Evolutionary conservation across 805 yeast genomes (phyloP), one percentile per base, ranked within the genome.

Genomic region (Saccharomycopsis malanga): DNA sequence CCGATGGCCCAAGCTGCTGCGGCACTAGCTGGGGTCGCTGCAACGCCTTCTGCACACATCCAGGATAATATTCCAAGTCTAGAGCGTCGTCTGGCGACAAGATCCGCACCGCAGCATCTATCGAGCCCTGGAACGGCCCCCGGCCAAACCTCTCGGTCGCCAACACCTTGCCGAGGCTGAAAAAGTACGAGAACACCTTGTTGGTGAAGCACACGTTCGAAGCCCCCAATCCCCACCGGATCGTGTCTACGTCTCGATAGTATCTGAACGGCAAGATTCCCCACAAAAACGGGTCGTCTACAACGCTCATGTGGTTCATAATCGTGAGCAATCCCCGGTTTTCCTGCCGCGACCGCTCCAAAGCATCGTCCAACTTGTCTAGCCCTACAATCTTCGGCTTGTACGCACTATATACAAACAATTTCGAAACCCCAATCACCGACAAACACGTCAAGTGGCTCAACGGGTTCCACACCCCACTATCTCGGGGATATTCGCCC

Each of bases 171-270:
- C 98, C 98, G 51, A 87, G 64, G 22, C 88, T 78, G 68, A 91
- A 91, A 60, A 87, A 89, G 18, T 59, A 70, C 6, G 79, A 63
- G 2, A 74, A 61, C 2, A 70, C 56, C 22, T 63, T 64, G 50
- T 68, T 75, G 21, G 78, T 74, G 64, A 93, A 91, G 61, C 98
- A 91, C 34, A 91, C 77, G 61, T 93, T 89, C 43, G 82, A 77
- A 9, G 98, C 98, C 0, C 95, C 98, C 46, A 93, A 70, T 4
- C 96, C 89, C 98, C 98, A 91, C 58, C 98, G 72, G 45, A 87
- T 77, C 45, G 76, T 73, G 53, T 79, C 83, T 15, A 84, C 66
- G 47, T 78, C 76, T 12, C 68, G 63, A 55, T 77, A 83, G 55
- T 75, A 76, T 34, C 77, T 70, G 76, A 81, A 73, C 0, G 97